Evolutionary conservation across 1,284 basidiomycete species (phyloP), one percentile per base, ranked within the genome.

Genomic region (Puccinia triticina): DNA sequence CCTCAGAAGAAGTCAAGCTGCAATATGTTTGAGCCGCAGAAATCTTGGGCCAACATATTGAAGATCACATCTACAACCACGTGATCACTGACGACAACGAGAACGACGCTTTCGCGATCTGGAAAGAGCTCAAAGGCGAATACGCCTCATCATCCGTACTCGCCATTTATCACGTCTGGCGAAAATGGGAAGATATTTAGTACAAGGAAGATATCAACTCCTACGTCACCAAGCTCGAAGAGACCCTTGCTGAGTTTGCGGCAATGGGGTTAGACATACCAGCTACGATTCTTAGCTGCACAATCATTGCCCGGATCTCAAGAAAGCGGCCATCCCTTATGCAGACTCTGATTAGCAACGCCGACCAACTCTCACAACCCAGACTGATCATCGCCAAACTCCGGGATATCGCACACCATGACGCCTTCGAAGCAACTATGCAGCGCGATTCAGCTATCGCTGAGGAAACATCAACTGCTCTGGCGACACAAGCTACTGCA

Each of bases 371-470:
- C 7, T 11, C 61, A 4, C 11, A n/a, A 5, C 29, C 61, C 21
- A 64, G 32, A 64, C 5, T 16, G n/a, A 37, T 64, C n/a, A 64
- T 64, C n/a, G 61, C 61, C 26, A 64, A 64, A 29, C 61, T 64
- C 14, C 26, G 61, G 5, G n/a, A 64, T 21, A 64, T 64, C 14
- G n/a, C n/a, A n/a, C n/a, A 26, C 21, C 12, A 5, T 5, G 11
- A 8, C 11, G n/a, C n/a, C n/a, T n/a, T n/a, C n/a, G n/a, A n/a
- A n/a, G n/a, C n/a, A n/a, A n/a, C n/a, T n/a, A n/a, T 5, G 12
- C 11, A 23, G 18, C n/a, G n/a, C 11, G 12, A 21, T 21, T 53
- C 4, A 4, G 18, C 12, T 8, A 53, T 14, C 4, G 23, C 50
- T 14, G 50, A 23, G 4, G 18, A 5, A 14, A 8, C 50, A 4